phyloP scores from a whole-genome alignment of 306 rosid genomes.

The Pterocarpus macrocarpus region DNA sequence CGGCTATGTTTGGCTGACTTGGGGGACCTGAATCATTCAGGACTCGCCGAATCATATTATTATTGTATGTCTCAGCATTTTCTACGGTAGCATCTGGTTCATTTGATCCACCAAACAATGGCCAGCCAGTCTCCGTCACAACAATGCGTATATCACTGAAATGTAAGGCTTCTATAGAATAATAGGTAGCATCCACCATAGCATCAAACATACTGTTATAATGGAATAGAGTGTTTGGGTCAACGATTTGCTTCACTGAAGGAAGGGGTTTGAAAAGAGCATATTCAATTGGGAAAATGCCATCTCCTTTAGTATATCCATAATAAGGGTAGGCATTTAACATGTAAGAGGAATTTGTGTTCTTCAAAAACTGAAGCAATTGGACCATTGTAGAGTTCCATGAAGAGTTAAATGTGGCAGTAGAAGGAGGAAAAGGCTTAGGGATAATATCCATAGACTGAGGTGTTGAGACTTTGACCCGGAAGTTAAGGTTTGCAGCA shows the following conservation, averaged over 20 bases:
- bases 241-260: constrained; percentile 94
- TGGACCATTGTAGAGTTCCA: constrained; percentile 79
- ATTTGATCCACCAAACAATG: constrained; percentile 84
- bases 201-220: constrained; percentile 98
- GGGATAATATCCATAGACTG: constrained; percentile 93
- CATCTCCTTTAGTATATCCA: constrained; percentile 79
- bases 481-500: constrained; percentile 82
- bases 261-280: constrained; percentile 93
- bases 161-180: constrained; percentile 79
- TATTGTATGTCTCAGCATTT: constrained; percentile 80
- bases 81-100: constrained; percentile 84
- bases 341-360: constrained; percentile 86
- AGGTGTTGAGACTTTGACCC: constrained; percentile 91
- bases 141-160: constrained; percentile 78
- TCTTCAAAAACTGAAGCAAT: constrained; percentile 81
- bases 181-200: constrained; percentile 96
- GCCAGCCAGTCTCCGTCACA: constrained; percentile 99
- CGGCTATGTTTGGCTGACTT: constrained; percentile 74
- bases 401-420: constrained; percentile 83
- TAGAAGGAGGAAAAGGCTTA: constrained; percentile 89
- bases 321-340: constrained; percentile 87
- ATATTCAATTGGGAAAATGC: constrained; percentile 93
- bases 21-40: constrained; percentile 92
- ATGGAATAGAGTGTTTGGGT: constrained; percentile 93
- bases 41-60: constrained; percentile 83